A percentile compares a stretch with the other conserved stretches of the same genome.
Evolutionary conservation across 1,284 basidiomycete species (phyloP).

Genomic region (Cystobasidiaceae sp.): DNA sequence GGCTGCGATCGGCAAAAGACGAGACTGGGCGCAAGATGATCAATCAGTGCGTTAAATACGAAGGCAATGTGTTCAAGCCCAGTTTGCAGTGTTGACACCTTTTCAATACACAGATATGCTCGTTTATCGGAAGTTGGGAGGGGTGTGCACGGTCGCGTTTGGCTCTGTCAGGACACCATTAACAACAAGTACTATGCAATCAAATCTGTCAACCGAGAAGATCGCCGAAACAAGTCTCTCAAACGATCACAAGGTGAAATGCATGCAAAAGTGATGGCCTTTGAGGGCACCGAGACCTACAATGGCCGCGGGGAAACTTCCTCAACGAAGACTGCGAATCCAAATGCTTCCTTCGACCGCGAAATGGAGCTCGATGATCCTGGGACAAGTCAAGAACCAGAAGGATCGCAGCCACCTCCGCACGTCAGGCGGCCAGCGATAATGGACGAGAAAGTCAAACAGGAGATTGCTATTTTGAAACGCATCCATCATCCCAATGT

Average conservation of each 20-base stretch:
- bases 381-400: neutral
- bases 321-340: neutral
- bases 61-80: no score
- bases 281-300: conserved; percentile 14
- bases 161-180: conserved; percentile 43
- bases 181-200: conserved; percentile 37
- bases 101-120: conserved; percentile 29
- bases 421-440: conserved; percentile 38
- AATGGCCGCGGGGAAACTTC: conserved; percentile 28
- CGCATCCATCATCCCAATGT: conserved; percentile 82
- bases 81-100: no score
- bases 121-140: conserved; percentile 41
- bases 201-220: conserved; percentile 41
- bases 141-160: conserved; percentile 43
- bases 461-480: conserved; percentile 98
- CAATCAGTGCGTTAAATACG: conserved; percentile 38
- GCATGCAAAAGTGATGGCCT: conserved; percentile 18
- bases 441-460: conserved; percentile 72
- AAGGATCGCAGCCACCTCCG: no score
- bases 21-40: conserved; percentile 40
- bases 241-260: conserved; percentile 36
- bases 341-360: conserved; percentile 20
- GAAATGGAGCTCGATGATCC: conserved; percentile 20
- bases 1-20: conserved; percentile 38
- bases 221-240: conserved; percentile 35